Conservation (phyloP, 129 eudicot genomes). For the Chrysanthemum seticuspe region DNA sequence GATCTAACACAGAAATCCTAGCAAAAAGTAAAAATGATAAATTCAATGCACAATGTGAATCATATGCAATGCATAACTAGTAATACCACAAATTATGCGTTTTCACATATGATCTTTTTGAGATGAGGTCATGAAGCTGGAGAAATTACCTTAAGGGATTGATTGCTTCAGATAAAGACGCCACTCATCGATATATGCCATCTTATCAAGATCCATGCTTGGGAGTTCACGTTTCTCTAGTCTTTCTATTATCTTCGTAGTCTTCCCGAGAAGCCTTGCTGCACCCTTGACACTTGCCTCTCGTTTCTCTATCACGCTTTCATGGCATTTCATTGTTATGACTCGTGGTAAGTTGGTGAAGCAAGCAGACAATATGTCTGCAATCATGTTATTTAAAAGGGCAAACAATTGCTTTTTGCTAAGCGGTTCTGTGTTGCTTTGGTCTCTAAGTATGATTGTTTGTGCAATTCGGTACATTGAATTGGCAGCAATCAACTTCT, state of each 20-base stretch:
- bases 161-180: constrained; percentile 13
- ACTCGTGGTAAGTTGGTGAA: constrained; percentile 27
- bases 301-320: constrained; percentile 28
- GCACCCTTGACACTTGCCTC: constrained; percentile 27
- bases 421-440: neutral
- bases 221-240: constrained; percentile 15
- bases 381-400: constrained; percentile 24
- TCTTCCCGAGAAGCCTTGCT: constrained; percentile 33
- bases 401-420: constrained; percentile 6
- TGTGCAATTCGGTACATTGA: constrained; percentile 39
- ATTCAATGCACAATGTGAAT: no score
- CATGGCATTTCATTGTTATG: constrained; percentile 21
- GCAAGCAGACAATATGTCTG: constrained; percentile 28
- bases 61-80: no score
- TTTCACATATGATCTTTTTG: no score
- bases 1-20: no score
- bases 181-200: constrained; percentile 28
- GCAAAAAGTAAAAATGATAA: no score
- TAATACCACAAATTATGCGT: no score
- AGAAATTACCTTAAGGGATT: neutral
- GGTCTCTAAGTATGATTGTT: constrained; percentile 22
- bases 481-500: constrained; percentile 38
- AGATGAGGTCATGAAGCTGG: no score
- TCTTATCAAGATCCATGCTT: constrained; percentile 18
- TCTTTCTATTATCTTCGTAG: constrained; percentile 14